Evolutionary conservation across 768 basidiomycete genomes (phyloP).

Genomic region (Heimioporus sp.): DNA sequence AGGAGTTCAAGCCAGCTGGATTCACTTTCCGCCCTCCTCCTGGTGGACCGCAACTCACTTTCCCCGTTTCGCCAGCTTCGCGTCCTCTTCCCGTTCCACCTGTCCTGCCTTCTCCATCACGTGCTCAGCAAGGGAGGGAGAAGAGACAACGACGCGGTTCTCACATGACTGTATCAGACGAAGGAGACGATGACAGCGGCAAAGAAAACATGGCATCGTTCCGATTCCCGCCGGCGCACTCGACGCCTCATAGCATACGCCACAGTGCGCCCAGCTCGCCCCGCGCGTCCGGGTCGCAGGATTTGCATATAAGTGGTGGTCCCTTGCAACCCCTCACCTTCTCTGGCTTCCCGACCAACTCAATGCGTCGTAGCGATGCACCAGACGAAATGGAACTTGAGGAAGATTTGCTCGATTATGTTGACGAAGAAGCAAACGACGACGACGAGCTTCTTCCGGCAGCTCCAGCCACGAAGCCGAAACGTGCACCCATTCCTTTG

Average conservation of each 20-base stretch:
- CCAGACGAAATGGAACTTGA: slow-evolving; percentile 8
- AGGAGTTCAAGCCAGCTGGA: slow-evolving; percentile 74
- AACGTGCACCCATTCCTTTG: slow-evolving; percentile 74
- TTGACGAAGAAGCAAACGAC: slow-evolving; percentile 9
- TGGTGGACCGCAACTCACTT: slow-evolving; percentile 56
- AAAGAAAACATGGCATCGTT: slow-evolving; percentile 69
- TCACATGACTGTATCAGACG: slow-evolving; percentile 24
- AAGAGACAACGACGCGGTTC: slow-evolving; percentile 70
- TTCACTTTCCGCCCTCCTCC: slow-evolving; percentile 78
- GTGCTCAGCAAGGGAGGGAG: slow-evolving; percentile 66
- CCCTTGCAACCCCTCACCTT: slow-evolving; percentile 55
- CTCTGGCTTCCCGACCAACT: slow-evolving; percentile 52
- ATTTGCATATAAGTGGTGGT: slow-evolving; percentile 17
- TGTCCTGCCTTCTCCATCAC: slow-evolving; percentile 19
- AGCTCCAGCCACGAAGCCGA: slow-evolving; percentile 35
- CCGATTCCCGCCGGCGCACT: slow-evolving; percentile 62
- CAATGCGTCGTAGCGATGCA: slow-evolving; percentile 23
- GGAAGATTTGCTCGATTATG: slow-evolving; percentile 6
- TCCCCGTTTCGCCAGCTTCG: slow-evolving; percentile 28
- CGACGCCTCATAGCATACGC: slow-evolving; percentile 49
- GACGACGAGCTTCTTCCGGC: slow-evolving; percentile 16
- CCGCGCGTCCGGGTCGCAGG: slow-evolving; percentile 28
- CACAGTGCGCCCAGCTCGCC: slow-evolving; percentile 44
- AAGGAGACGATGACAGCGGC: slow-evolving; percentile 48
- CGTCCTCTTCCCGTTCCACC: slow-evolving; percentile 43